Conservation (phyloP, 75 land plant species). For the Pseudotsuga menziesii region DNA sequence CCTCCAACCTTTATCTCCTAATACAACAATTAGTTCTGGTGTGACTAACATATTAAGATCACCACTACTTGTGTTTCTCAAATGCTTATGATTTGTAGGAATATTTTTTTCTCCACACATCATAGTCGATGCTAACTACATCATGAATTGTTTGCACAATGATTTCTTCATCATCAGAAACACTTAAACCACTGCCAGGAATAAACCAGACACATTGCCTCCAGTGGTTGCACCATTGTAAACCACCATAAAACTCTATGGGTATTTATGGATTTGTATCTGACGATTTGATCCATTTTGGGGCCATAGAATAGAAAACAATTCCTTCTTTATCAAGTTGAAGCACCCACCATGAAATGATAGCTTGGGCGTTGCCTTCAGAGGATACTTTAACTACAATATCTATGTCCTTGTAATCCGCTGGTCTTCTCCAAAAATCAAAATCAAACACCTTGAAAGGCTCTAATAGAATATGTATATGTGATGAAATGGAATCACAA, state of each 20-base stretch:
- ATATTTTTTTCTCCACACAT: no score
- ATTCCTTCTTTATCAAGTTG: constrained; percentile 87
- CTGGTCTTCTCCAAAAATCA: constrained; percentile 78
- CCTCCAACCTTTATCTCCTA: no score
- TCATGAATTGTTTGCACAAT: no score
- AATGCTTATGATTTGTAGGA: no score
- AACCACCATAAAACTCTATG: constrained; percentile 5
- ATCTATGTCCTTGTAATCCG: constrained; percentile 37
- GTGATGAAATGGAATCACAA: constrained; percentile 52
- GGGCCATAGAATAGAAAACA: constrained; percentile 84
- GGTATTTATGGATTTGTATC: not conserved
- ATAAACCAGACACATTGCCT: no score
- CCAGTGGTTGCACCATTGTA: no score
- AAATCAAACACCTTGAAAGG: constrained; percentile 92
- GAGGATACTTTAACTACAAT: constrained; percentile 31
- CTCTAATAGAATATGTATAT: constrained; percentile 66
- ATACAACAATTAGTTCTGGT: no score
- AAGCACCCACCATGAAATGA: constrained; percentile 95
- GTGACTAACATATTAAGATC: no score
- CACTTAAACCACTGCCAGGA: no score
- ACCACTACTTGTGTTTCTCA: no score
- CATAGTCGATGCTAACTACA: no score
- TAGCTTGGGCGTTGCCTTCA: constrained; percentile 67
- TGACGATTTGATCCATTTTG: constrained; percentile 52
- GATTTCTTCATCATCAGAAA: no score